Evolutionary conservation across 1,284 basidiomycete species (phyloP).

Genomic region (Pyrrhoderma noxium): DNA sequence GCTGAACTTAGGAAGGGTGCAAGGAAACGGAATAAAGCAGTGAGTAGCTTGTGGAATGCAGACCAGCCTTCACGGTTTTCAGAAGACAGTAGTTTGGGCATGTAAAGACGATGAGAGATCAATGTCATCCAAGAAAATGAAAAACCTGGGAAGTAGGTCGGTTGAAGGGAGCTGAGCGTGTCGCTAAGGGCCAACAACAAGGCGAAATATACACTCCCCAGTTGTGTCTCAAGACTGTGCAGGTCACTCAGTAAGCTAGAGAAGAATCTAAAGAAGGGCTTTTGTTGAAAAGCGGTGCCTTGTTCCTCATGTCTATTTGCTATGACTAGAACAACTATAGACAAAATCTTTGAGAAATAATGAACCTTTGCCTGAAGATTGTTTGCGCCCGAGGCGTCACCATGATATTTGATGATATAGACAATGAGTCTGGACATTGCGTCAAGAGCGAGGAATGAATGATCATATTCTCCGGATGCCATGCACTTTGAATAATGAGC

Average conservation of each 20-base stretch:
- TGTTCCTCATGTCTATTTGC: constrained; percentile 95
- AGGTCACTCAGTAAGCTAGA: constrained; percentile 93
- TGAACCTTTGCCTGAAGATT: constrained; percentile 93
- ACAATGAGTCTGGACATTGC: constrained; percentile 93
- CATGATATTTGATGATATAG: constrained; percentile 99
- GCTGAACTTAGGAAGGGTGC: constrained; percentile 83
- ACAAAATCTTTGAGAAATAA: constrained; percentile 96
- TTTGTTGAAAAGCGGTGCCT: constrained; percentile 87
- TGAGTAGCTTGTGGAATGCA: constrained; percentile 89
- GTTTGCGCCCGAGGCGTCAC: constrained; percentile 82
- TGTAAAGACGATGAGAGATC: constrained; percentile 93
- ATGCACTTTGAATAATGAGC: constrained; percentile 87
- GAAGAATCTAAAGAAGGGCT: constrained; percentile 98
- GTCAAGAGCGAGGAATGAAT: constrained; percentile 89
- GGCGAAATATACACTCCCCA: constrained; percentile 86
- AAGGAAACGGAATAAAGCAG: constrained; percentile 92
- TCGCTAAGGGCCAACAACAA: constrained; percentile 89
- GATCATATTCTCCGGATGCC: constrained; percentile 67
- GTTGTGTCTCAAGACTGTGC: constrained; percentile 73
- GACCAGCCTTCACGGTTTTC: constrained; percentile 92
- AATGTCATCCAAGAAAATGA: constrained; percentile 98
- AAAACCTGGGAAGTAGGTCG: constrained; percentile 95
- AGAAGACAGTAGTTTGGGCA: constrained; percentile 87
- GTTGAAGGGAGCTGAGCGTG: constrained; percentile 93
- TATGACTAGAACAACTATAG: constrained; percentile 93